Evolutionary conservation across 176 grass and related monocot genomes (phyloP).

Genomic region (Oryza australiensis): DNA sequence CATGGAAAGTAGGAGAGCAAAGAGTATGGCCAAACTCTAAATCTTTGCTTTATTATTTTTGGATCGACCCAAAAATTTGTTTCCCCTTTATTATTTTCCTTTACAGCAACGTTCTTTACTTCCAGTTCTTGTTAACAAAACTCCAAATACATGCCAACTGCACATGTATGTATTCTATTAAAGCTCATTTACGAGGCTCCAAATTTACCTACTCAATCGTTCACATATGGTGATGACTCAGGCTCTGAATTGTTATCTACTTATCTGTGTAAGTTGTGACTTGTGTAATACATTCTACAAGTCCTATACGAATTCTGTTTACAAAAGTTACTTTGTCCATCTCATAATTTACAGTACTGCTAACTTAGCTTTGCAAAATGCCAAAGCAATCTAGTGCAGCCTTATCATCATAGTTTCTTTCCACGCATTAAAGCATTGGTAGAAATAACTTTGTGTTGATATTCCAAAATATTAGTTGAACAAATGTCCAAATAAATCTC

Average conservation of each 20-base stretch:
- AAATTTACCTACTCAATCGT: not conserved
- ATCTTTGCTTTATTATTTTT: not conserved
- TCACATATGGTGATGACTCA: not conserved
- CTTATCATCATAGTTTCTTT: not conserved
- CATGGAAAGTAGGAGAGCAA: not conserved
- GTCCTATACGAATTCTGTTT: not conserved
- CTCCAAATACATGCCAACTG: slow-evolving; percentile 6
- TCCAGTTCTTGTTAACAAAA: not conserved
- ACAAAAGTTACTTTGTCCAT: not conserved
- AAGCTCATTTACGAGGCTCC: not conserved
- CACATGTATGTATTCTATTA: not conserved
- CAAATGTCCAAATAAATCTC: not conserved
- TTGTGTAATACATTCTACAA: not conserved
- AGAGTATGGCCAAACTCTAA: not conserved
- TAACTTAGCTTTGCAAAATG: not conserved
- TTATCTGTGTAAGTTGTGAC: not conserved
- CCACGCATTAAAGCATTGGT: not conserved
- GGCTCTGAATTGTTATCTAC: not conserved
- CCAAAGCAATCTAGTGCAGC: not conserved
- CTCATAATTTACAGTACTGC: not conserved
- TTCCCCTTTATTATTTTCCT: not conserved
- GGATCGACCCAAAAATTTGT: not conserved
- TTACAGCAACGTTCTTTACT: not conserved
- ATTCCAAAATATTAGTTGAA: not conserved
- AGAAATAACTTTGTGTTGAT: not conserved